Evolutionary conservation across 768 basidiomycete species (phyloP).

Genomic region (Russula sp.): DNA sequence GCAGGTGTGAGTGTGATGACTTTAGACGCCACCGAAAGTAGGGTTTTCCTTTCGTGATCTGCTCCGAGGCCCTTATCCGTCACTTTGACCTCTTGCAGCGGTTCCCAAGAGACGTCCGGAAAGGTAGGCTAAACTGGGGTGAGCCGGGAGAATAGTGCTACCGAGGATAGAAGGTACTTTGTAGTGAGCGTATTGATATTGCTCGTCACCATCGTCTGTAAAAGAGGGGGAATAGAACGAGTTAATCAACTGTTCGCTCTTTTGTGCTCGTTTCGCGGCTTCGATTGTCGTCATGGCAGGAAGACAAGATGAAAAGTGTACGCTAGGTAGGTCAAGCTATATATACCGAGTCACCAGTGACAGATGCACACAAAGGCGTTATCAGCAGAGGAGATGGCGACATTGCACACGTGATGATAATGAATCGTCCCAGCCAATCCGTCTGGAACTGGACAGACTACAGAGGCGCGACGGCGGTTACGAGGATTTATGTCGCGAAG

Average conservation of each 20-base stretch:
- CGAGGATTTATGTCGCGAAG: too few relatives aligned
- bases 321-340: background rate
- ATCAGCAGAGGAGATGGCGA: slow-evolving; percentile 25
- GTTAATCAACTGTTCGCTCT: slow-evolving; percentile 35
- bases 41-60: slow-evolving; percentile 58
- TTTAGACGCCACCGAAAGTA: slow-evolving; percentile 58
- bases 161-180: slow-evolving; percentile 36
- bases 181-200: slow-evolving; percentile 50
- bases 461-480: background rate
- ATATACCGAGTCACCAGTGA: background rate
- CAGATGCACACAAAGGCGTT: background rate
- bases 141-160: background rate
- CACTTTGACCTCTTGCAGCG: slow-evolving; percentile 50
- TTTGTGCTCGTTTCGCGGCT: background rate
- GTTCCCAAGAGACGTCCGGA: slow-evolving; percentile 57
- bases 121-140: slow-evolving; percentile 45
- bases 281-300: slow-evolving; percentile 10
- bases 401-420: slow-evolving; percentile 26
- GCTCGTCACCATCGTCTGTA: slow-evolving; percentile 36
- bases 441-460: background rate
- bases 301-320: background rate
- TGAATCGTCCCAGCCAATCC: background rate
- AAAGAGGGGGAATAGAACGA: slow-evolving; percentile 58
- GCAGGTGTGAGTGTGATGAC: slow-evolving; percentile 61
- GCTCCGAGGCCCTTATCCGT: slow-evolving; percentile 61